phyloP scores from a whole-genome alignment of 192 early-diverging fungal genomes.

The Spinellus fusiger region DNA sequence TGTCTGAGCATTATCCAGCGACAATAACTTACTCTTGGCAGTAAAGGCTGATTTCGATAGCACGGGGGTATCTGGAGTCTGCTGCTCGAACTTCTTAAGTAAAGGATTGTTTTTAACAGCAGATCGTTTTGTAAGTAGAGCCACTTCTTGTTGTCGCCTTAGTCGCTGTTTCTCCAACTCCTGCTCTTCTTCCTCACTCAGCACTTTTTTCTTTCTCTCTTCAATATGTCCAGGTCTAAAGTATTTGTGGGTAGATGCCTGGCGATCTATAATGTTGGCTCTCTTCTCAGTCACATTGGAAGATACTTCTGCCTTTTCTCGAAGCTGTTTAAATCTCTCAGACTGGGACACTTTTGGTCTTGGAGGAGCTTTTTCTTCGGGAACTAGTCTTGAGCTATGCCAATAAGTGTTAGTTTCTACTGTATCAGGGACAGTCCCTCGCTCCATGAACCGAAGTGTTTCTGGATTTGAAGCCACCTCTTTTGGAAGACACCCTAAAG shows the following conservation, averaged over 20 bases:
- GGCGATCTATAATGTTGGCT: neutral
- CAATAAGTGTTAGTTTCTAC: neutral
- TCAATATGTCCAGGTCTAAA: slow-evolving; percentile 18
- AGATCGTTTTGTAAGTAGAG: slow-evolving; percentile 9
- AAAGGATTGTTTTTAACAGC: slow-evolving; percentile 26
- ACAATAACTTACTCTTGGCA: neutral
- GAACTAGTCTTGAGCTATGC: neutral
- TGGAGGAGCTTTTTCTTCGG: neutral
- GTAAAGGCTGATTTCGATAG: neutral
- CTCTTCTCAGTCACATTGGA: slow-evolving; percentile 1
- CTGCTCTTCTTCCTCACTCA: slow-evolving; percentile 11
- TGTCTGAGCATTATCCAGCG: neutral
- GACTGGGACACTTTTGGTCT: neutral
- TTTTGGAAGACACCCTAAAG: neutral
- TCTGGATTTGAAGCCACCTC: slow-evolving; percentile 3
- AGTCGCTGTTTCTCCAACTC: slow-evolving; percentile 7
- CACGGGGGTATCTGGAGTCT: neutral
- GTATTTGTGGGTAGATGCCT: slow-evolving; percentile 11
- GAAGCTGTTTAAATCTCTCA: slow-evolving; percentile 15
- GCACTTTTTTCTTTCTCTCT: slow-evolving; percentile 7
- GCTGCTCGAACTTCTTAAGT: slow-evolving; percentile 13
- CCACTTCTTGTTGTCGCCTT: slow-evolving; percentile 17
- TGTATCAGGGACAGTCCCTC: neutral
- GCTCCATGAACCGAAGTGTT: neutral
- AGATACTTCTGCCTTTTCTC: slow-evolving; percentile 10